Base-by-base conservation (phyloP, 768 basidiomycete genomes). In the Mycena amicta region DNA sequence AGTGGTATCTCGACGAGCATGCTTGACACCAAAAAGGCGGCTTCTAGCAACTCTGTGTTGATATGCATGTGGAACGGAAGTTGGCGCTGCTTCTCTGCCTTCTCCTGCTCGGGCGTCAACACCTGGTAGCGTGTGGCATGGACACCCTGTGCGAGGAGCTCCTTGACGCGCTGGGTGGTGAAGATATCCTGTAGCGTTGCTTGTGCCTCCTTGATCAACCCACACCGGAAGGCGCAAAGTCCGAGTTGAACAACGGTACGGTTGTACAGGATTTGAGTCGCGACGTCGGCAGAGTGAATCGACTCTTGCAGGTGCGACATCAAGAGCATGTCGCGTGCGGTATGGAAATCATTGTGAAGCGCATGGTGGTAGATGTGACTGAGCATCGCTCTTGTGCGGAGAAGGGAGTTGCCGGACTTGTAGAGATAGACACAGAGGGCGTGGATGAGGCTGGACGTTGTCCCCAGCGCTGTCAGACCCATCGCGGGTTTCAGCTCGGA, bases 21-120 rank as follows among this genome's bases (percentile, higher is more conserved):
- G 76, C 95, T 98, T 16, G 93, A 95, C 18, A 97, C 95, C 41
- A 99, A 82, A 80, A 98, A 99, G 1, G 94, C 97, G 20, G 95
- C 95, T 74, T 98, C 97, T 55, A 98, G 80, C 8, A 99, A 81
- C 74, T 98, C 97, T 15, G 97, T 93, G 77, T 98, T 99, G 75
- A 98, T 95, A 74, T 99, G 97, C 90, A 98, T 92, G 74, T 99
- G 97, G 88, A 98, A 99, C 27, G 97, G 97, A 23, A 99, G 82
- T 67, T 98, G 93, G 30, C 97, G 85, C 64, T 94, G 89, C 64
- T 95, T 92, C 73, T 99, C 97, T 2, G 95, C 88, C 70, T 95
- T 92, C 72, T 99, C 97, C 75, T 99, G 97, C 73, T 99, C 97
- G 1, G 93, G 93, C 13, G 90, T 85, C 57, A 95, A 77, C 8